Evolutionary conservation across 2,329 filamentous ascomycete species (phyloP).

Genomic region (Colletotrichum lupini): DNA sequence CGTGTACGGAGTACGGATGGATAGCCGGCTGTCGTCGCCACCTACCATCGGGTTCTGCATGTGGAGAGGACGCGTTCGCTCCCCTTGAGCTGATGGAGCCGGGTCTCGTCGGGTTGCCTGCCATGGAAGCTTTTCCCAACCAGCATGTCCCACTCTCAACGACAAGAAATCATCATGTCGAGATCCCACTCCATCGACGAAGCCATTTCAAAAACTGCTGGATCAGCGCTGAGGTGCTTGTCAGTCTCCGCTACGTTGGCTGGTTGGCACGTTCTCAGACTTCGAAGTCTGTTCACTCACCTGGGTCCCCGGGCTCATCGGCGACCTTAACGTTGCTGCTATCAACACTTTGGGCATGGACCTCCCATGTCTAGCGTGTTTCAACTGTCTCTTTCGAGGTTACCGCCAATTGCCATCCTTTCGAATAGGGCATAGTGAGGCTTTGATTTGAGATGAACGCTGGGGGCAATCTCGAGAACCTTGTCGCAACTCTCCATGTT

Average conservation of each 20-base stretch:
- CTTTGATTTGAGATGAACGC: constrained; percentile 38
- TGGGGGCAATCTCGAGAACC: constrained; percentile 36
- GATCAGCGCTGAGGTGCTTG: constrained; percentile 29
- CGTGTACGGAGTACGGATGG: background rate
- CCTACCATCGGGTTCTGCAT: background rate
- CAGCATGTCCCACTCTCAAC: constrained; percentile 33
- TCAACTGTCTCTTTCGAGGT: constrained; percentile 32
- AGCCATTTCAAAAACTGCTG: constrained; percentile 25
- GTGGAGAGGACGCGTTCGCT: constrained; percentile 13
- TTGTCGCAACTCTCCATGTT: constrained; percentile 32
- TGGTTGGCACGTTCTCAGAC: constrained; percentile 26
- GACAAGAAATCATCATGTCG: constrained; percentile 19
- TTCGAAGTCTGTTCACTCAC: constrained; percentile 24
- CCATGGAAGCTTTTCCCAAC: background rate
- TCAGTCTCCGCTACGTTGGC: constrained; percentile 30
- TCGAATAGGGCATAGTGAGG: constrained; percentile 34
- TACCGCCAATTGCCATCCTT: constrained; percentile 21
- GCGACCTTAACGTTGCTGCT: constrained; percentile 33
- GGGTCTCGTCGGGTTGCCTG: constrained; percentile 15
- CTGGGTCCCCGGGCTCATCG: constrained; percentile 26
- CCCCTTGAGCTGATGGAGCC: constrained; percentile 6
- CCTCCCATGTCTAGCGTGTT: constrained; percentile 35
- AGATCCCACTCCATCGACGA: constrained; percentile 25
- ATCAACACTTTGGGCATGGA: constrained; percentile 26
- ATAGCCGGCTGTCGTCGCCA: background rate